These are phyloP conservation scores for Bipolaris victoriae DNA, from an alignment of 2,329 filamentous ascomycete genomes.

Conservation along the genomic window DNA sequence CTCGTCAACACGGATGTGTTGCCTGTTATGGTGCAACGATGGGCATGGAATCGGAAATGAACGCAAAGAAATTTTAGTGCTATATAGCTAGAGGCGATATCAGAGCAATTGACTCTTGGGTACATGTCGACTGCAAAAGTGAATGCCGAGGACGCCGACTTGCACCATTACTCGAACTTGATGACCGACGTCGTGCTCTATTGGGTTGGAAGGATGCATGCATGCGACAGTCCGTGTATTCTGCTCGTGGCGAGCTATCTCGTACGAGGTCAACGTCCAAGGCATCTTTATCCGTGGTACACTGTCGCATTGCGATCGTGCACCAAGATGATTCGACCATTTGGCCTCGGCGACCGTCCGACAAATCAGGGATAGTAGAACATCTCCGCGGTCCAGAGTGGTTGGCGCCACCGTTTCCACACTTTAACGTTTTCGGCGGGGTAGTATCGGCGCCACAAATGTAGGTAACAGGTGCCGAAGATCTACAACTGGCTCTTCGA, in stretches of 20 bases:
- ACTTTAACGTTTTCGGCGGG: conserved; percentile 2
- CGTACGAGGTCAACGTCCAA: neutral
- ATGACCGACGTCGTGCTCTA: neutral
- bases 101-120: neutral
- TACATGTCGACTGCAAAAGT: neutral
- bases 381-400: neutral
- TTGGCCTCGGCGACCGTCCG: neutral
- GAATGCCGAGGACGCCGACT: neutral
- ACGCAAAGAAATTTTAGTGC: neutral
- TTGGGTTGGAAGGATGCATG: conserved; percentile 1
- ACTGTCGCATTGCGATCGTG: neutral
- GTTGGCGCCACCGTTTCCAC: conserved; percentile 1
- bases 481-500: neutral
- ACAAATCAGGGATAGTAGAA: neutral
- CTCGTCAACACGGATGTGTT: neutral
- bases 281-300: neutral
- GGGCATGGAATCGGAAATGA: neutral
- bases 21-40: neutral
- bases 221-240: neutral
- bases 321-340: neutral
- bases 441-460: neutral
- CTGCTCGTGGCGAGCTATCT: neutral
- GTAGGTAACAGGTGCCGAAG: neutral
- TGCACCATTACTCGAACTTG: neutral
- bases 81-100: neutral